Percentiles rank a stretch among this genome's conserved stretches.
These are phyloP conservation scores for Pulveroboletus frians DNA, from an alignment of 768 basidiomycete genomes.

Conservation along the genomic window DNA sequence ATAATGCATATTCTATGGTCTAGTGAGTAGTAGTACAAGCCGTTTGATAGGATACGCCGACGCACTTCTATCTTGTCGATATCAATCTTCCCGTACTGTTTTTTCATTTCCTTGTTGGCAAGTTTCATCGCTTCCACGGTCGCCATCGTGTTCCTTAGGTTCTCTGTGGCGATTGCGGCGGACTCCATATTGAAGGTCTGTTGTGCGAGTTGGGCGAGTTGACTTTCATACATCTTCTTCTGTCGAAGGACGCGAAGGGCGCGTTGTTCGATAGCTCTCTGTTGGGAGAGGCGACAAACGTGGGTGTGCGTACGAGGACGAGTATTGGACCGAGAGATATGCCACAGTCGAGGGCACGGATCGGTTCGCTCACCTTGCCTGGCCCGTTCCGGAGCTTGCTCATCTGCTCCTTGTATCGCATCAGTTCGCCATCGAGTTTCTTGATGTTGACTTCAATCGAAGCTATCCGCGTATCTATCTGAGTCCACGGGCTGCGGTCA, in stretches of 20 bases:
- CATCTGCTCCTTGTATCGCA: slow-evolving; percentile 94
- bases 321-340: not conserved
- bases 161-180: slow-evolving; percentile 92
- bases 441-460: slow-evolving; percentile 95
- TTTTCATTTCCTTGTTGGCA: slow-evolving; percentile 94
- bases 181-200: slow-evolving; percentile 99
- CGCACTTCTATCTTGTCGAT: slow-evolving; percentile 97
- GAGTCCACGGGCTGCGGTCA: not conserved
- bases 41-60: not conserved
- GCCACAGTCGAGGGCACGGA: not conserved
- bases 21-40: not conserved
- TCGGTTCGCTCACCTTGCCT: slow-evolving; percentile 66
- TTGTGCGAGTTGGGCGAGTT: slow-evolving; percentile 85
- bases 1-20: slow-evolving; percentile 80
- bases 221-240: slow-evolving; percentile 92
- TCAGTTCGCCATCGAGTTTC: slow-evolving; percentile 92
- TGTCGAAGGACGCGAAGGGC: slow-evolving; percentile 90
- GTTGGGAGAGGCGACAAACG: not conserved
- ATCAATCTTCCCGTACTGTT: slow-evolving; percentile 96
- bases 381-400: slow-evolving; percentile 88
- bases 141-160: slow-evolving; percentile 97
- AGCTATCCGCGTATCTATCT: slow-evolving; percentile 86
- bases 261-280: slow-evolving; percentile 93
- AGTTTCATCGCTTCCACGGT: slow-evolving; percentile 94
- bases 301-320: not conserved